phyloP scores from a whole-genome alignment of 352 stramenopile species.

The Globisporangium barbulae region DNA sequence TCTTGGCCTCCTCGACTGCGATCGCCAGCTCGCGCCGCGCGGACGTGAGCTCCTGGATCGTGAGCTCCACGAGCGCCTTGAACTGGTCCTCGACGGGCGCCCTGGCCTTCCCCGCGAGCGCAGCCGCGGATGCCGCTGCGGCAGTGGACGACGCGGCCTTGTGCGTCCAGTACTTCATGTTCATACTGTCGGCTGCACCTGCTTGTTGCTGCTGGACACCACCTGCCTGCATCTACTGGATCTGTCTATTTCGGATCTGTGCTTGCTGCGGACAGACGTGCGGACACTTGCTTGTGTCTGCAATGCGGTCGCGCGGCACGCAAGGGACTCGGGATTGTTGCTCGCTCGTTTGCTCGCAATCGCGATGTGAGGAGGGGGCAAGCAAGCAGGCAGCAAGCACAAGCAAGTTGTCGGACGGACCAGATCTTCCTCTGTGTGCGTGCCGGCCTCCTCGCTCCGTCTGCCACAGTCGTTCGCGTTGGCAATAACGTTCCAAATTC shows the following conservation, averaged over 20 bases:
- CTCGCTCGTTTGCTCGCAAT: neutral
- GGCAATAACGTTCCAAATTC: constrained; percentile 15
- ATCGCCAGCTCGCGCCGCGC: constrained; percentile 11
- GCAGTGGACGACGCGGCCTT: neutral
- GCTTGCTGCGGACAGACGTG: neutral
- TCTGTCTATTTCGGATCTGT: neutral
- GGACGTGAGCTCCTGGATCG: constrained; percentile 9
- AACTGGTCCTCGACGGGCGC: constrained; percentile 15
- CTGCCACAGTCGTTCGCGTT: neutral
- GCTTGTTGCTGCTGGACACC: neutral
- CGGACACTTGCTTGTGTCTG: neutral
- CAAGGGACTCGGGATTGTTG: constrained; percentile 2
- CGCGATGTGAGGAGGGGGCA: constrained; percentile 4
- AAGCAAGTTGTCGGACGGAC: constrained; percentile 2
- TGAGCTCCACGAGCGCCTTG: constrained; percentile 15
- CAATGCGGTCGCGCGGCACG: neutral
- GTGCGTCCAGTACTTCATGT: constrained; percentile 17
- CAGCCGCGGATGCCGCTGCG: neutral
- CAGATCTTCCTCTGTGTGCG: constrained; percentile 11
- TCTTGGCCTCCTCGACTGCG: constrained; percentile 16
- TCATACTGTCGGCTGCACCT: constrained; percentile 4
- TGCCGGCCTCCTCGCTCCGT: neutral
- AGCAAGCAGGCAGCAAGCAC: neutral
- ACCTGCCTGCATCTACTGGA: neutral
- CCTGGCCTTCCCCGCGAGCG: neutral